Base-by-base conservation (phyloP, 345 rosid species). In the Excoecaria agallocha region DNA sequence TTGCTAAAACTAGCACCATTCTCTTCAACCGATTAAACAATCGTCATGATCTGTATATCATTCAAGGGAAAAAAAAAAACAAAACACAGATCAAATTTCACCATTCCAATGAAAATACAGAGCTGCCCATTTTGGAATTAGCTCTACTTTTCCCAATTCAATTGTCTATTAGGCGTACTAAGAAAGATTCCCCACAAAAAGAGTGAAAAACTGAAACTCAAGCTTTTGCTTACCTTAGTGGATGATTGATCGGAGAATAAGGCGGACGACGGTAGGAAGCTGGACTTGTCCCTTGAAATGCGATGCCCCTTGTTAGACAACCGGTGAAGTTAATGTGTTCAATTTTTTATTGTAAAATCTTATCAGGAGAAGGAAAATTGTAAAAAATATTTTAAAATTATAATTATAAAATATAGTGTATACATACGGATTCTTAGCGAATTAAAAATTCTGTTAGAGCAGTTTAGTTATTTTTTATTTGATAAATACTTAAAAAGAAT, bases 1-100 rank as follows among this genome's bases (percentile, higher is more conserved):
- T 80, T 5, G 98, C 98, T 72, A 94, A 85, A 37, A 94, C 97
- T 78, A 94, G 75, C 84, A 94, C 98, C 98, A 90, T 93, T 66
- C 70, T 76, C 69, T 74, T 22, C 62, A 50, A 68, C 39, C 17
- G 13, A 22, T 19, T 49, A 22, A 68, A 50, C 35, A 5, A 50
- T 66, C 39, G 48, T 24, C 55, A 46, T 13, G 43, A 46, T 22
- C 54, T 66, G 37, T 35, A 22, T 12, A 13, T 22, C 30, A 12
- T 22, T 11, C 35, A 66, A n/a, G 5, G 20, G 10, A 25, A 24
- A 49, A 12, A 46, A 46, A 46, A 4, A 66, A 24, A 12, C 8
- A 5, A 66, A 22, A 66, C 9, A 54, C 66, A 17, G 8, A 35
- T 62, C 46, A 62, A 62, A 6, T 16, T 61, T 30, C n/a, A 60